Evolutionary conservation across 176 grass and related monocot species (phyloP).

Genomic region (Rhynchospora pubera): DNA sequence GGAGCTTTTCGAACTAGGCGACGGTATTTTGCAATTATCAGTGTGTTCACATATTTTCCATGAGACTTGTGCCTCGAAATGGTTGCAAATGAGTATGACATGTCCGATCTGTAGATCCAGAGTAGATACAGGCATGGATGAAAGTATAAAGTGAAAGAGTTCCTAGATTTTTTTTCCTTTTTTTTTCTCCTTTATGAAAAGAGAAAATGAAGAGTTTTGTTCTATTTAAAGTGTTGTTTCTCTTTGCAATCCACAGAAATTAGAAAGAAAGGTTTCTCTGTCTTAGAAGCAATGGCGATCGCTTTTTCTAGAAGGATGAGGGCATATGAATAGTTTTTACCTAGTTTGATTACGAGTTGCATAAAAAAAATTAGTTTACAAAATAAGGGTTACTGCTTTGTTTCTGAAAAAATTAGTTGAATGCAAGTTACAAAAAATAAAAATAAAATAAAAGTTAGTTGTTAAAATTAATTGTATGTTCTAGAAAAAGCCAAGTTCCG

Average conservation of each 20-base stretch:
- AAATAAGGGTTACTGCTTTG: too few species aligned
- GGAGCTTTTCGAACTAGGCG: background rate
- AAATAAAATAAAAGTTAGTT: background rate
- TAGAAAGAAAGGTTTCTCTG: too few species aligned
- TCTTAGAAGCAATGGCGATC: too few species aligned
- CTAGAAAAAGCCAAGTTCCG: background rate
- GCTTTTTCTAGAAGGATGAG: background rate
- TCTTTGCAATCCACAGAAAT: background rate
- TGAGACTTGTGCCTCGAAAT: background rate
- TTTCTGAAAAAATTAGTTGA: too few species aligned
- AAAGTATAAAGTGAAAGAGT: background rate
- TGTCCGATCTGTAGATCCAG: slow-evolving; percentile 1
- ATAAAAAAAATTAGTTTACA: too few species aligned
- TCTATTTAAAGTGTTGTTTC: too few species aligned
- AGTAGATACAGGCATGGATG: background rate
- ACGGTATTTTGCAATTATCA: background rate
- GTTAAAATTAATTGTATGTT: background rate
- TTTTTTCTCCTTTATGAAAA: background rate
- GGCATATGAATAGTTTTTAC: too few species aligned
- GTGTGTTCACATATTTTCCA: background rate
- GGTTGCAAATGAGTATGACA: slow-evolving; percentile 4
- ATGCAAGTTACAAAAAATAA: too few species aligned
- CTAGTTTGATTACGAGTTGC: too few species aligned
- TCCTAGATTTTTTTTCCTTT: background rate
- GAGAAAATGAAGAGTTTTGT: too few species aligned